Conservation (phyloP, 2,329 filamentous ascomycete species). For the Botrytis fabae region DNA sequence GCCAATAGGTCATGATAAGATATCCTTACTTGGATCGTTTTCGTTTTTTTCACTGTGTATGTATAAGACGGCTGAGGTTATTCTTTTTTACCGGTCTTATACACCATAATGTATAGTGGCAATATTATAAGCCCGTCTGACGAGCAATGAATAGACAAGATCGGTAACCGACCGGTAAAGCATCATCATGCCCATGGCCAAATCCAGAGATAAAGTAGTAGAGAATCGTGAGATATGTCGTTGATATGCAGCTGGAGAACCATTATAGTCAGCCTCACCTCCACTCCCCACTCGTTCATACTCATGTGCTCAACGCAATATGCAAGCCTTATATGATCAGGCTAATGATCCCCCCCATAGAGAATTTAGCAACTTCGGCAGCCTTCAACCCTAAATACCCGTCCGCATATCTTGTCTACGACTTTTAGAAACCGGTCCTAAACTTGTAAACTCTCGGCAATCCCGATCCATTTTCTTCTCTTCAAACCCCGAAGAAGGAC, state of each 20-base stretch:
- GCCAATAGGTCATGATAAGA: conserved; percentile 6
- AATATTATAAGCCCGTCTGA: conserved; percentile 11
- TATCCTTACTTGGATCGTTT: not conserved
- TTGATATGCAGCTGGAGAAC: conserved; percentile 18
- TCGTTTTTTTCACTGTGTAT: not conserved
- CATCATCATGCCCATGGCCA: conserved; percentile 10
- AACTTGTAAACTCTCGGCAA: not conserved
- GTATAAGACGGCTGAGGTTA: not conserved
- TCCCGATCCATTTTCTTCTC: not conserved
- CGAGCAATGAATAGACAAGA: not conserved
- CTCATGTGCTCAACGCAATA: conserved; percentile 11
- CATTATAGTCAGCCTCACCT: conserved; percentile 20
- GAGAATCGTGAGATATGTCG: conserved; percentile 9
- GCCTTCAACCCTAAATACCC: not conserved
- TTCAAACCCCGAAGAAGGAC: conserved; percentile 9
- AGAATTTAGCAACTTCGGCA: not conserved
- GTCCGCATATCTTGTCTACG: not conserved
- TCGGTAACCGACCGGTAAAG: not conserved
- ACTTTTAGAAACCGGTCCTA: not conserved
- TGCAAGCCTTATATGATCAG: conserved; percentile 19
- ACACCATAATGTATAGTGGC: not conserved
- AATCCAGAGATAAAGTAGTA: conserved; percentile 13
- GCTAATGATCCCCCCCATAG: not conserved
- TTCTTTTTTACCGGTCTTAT: not conserved
- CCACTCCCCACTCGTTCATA: conserved; percentile 13